Base-by-base conservation (phyloP, 805 yeast species). In the Yamadazyma phyllophila region DNA sequence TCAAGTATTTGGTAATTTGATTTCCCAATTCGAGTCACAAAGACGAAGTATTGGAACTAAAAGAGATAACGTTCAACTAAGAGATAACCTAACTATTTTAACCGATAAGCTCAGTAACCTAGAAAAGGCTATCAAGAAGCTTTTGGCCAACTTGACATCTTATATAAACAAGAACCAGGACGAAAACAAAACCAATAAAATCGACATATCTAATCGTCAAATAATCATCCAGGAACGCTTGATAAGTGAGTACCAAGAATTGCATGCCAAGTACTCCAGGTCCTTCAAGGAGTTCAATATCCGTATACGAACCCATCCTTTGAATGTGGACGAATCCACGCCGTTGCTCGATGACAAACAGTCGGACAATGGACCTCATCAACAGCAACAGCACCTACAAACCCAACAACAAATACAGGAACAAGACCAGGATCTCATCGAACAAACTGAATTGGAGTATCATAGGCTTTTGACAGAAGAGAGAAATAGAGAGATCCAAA, bases 401-500 rank as follows among this genome's bases (percentile, higher is more conserved):
- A 29, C 13, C 7, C 66, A 58, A 36, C 44, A 41, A 12, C 67
- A 60, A 46, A 40, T 40, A 7, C 74, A 72, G 45, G 59, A 59
- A 20, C 67, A 65, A 30, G 54, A 60, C 10, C 75, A 76, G 48
- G 71, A 68, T 34, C 31, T 46, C 1, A 70, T 82, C 26, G 81
- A 66, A 36, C 67, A 67, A 38, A 64, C 74, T 1, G 77, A 84
- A 41, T 58, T 85, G 16, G 85, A 81, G 51, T 81, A 82, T 50
- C 92, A 87, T 54, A 56, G 78, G 1, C 61, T 82, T 1, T 63
- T 86, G 4, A 81, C 90, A 2, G 80, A 82, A 46, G 92, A 88
- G 57, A 69, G 97, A 45, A 83, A 85, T 43, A 67, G 78, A 17
- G 94, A 88, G 50, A 85, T 91, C 27, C 71, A 74, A 26, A 82